Base-by-base conservation (phyloP, 768 basidiomycete species). In the Pisolithus microcarpus region DNA sequence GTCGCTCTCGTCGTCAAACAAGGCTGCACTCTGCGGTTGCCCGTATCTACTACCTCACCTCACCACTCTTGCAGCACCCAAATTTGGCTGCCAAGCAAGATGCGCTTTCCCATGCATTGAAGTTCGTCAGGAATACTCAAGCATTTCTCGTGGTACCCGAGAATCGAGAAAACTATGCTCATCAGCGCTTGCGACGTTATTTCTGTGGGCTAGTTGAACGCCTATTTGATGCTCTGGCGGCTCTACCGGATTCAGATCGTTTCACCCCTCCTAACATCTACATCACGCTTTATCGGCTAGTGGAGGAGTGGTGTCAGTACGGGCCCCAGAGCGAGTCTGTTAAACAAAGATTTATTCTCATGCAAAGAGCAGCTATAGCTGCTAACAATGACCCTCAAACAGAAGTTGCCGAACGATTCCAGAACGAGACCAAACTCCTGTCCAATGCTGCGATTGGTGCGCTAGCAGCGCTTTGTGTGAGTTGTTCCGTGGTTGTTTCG, bases 281-380 rank as follows among this genome's bases (percentile, higher is more conserved):
- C 60, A 75, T 93, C 7, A 77, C 84, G 3, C 68, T 95, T 30
- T 95, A 89, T 67, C 81, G 85, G 31, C 71, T 91, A 37, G 93
- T 91, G 57, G 91, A 94, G 66, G 91, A 93, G 59, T 96, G 93
- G 93, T 95, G 92, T 65, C 84, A 90, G 60, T 73, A 87, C 43
- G 92, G 90, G 5, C 77, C 81, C 28, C 82, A 88, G 58, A 75
- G 81, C 1, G 88, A 91, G 54, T 68, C 72, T n/a, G 77, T 80
- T 37, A 85, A 82, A 64, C 85, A 83, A 49, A 77, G 87, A 44
- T 70, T 85, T 39, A 75, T 79, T 23, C 60, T 77, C 50, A 91
- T 92, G 81, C 81, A 89, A 60, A 80, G 78, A 55, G 77, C 81
- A 15, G 80, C 78, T 4, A 72, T 74, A 2, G 74, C 77, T 9